These are phyloP conservation scores for Claviceps citrina DNA, from an alignment of 2,329 filamentous ascomycete genomes.

Conservation along the genomic window DNA sequence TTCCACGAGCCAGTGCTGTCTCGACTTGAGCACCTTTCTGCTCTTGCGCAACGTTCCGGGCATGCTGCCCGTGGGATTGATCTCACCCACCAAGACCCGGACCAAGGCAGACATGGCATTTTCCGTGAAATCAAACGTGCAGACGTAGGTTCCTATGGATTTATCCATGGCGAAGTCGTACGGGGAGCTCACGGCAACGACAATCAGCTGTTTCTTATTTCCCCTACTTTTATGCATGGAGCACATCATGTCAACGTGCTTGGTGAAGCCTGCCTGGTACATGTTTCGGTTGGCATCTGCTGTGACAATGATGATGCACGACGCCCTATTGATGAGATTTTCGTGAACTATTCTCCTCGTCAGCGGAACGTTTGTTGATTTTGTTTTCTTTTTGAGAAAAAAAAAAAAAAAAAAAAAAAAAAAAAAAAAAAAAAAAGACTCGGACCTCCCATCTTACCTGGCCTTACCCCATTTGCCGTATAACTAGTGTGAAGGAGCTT, in stretches of 20 bases:
- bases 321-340: conserved; percentile 75
- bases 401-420: background rate
- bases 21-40: conserved; percentile 74
- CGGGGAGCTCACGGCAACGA: conserved; percentile 84
- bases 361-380: no score
- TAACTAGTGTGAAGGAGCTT: conserved; percentile 89
- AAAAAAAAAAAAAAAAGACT: background rate
- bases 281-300: conserved; percentile 88
- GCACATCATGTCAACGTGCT: conserved; percentile 92
- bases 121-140: conserved; percentile 93
- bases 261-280: conserved; percentile 88
- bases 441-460: conserved; percentile 28
- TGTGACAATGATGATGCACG: conserved; percentile 77
- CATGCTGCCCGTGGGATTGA: conserved; percentile 41
- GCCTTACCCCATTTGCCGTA: conserved; percentile 79
- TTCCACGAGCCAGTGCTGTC: conserved; percentile 90
- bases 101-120: conserved; percentile 75
- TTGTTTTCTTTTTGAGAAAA: no score
- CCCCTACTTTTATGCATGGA: conserved; percentile 62
- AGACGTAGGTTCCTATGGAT: conserved; percentile 79
- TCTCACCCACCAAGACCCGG: conserved; percentile 68
- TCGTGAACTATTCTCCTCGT: conserved; percentile 50
- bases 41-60: conserved; percentile 70
- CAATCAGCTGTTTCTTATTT: conserved; percentile 77
- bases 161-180: conserved; percentile 95